Conservation (phyloP, 176 grass and related monocot species). For the Otatea glauca region DNA sequence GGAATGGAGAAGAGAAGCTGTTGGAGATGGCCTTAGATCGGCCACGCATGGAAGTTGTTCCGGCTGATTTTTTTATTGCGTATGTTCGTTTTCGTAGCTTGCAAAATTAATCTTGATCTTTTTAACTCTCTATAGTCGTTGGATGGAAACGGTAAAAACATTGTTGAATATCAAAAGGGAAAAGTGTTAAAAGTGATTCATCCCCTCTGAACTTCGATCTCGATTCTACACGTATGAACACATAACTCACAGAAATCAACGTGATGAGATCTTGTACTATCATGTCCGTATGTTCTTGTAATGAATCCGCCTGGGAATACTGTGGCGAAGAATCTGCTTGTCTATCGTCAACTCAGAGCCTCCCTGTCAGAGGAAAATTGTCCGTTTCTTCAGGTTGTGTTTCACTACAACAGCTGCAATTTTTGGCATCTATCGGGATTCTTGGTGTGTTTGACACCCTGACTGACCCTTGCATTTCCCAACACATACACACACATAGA, state of each 20-base stretch:
- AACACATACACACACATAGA: not conserved
- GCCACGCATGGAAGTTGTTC: too few species aligned
- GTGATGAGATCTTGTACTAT: not conserved
- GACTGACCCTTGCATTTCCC: not conserved
- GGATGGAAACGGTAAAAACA: too few species aligned
- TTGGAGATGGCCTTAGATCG: too few species aligned
- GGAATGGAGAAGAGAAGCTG: too few species aligned
- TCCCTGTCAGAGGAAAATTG: not conserved
- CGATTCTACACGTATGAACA: not conserved
- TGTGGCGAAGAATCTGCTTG: not conserved
- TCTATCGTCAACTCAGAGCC: not conserved
- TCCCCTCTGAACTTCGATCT: too few species aligned
- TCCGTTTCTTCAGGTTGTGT: not conserved
- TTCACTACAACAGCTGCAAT: too few species aligned
- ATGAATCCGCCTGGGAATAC: not conserved
- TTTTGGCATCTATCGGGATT: not conserved
- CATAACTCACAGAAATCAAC: not conserved
- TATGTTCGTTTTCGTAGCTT: too few species aligned
- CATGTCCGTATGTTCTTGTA: slow-evolving; percentile 5
- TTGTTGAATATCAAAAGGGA: too few species aligned
- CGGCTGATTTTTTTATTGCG: too few species aligned
- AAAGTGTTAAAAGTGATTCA: too few species aligned
- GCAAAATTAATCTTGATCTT: too few species aligned
- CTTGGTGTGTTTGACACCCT: not conserved
- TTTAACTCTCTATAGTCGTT: too few species aligned